Evolutionary conservation across 208 protist species (phyloP).

Genomic region (Trypanosoma avium): DNA sequence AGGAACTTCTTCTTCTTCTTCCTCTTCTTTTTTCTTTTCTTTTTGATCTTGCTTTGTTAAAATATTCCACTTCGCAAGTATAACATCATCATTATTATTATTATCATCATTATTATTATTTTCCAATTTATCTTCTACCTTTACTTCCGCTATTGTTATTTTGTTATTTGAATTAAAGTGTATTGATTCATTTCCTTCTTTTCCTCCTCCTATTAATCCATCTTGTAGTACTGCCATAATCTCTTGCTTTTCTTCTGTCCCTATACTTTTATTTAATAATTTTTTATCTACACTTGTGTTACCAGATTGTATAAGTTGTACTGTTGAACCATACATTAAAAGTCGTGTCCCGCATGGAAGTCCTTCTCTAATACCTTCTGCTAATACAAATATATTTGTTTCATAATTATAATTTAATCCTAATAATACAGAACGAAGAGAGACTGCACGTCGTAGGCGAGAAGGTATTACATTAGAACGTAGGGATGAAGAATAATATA

Average conservation of each 20-base stretch:
- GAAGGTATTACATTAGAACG: background rate
- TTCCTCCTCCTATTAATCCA: background rate
- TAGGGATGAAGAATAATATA: too few species aligned
- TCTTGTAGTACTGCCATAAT: slow-evolving; percentile 4
- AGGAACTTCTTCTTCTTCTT: slow-evolving; percentile 13
- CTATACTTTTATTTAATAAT: background rate
- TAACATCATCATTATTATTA: background rate
- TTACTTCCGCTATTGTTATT: too few species aligned
- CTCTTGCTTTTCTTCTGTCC: background rate
- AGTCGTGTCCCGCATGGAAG: slow-evolving; percentile 60
- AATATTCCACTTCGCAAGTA: background rate
- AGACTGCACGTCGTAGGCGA: slow-evolving; percentile 4
- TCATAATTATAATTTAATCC: slow-evolving; percentile 21
- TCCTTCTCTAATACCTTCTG: slow-evolving; percentile 63
- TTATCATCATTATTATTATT: too few species aligned
- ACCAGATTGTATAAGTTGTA: slow-evolving; percentile 61
- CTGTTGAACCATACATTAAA: slow-evolving; percentile 53
- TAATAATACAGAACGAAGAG: slow-evolving; percentile 19
- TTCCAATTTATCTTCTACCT: too few species aligned
- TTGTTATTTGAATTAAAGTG: too few species aligned
- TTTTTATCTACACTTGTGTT: too few species aligned
- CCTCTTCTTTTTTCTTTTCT: slow-evolving; percentile 5
- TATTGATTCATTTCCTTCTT: too few species aligned
- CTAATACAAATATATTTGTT: slow-evolving; percentile 73
- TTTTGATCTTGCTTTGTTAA: background rate